Evolutionary conservation across 2,329 filamentous ascomycete species (phyloP), one percentile per base, ranked within the genome.

Genomic region (Penicillium hordei): DNA sequence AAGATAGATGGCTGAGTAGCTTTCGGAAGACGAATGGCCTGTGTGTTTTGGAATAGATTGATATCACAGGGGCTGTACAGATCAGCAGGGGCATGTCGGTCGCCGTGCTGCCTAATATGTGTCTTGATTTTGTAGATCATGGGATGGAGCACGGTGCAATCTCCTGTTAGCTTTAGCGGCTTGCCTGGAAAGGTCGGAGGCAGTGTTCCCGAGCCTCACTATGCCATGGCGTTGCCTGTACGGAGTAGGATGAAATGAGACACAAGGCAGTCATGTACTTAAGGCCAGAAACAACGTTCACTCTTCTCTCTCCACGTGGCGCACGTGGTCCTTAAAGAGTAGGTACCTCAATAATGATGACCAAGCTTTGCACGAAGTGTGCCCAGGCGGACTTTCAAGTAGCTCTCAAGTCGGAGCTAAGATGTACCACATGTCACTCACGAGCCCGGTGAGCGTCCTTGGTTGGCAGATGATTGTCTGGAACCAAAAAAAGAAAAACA

Each of bases 11-110:
- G 17, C 19, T 34, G 34, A 15, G 39, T 33, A 44, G 29, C 29
- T 49, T 39, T 40, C 15, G 52, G 52, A 15, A 19, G 39, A 36
- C 12, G 23, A 15, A 40, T 31, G 34, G 27, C 34, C 42, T 27
- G 36, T 13, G n/a, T 15, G 19, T 36, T 36, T 52, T 27, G 5
- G 19, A n/a, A 19, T 43, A 7, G 17, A 29, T 36, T 45, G 39
- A 52, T 48, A 52, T 53, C 43, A 52, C 29, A 39, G 13, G 23
- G 25, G 33, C 23, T 31, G 50, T 45, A 57, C 33, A 9, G 49
- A 57, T 53, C 49, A 50, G 23, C 55, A 53, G 43, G 49, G 42
- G n/a, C 34, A 52, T 15, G 15, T 52, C 17, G 21, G 10, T 27
- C 21, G 29, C 36, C 38, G 17, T 53, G 36, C 36, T 29, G 34